These are phyloP conservation scores for Akanthomyces dipterigenus DNA, from an alignment of 2,329 filamentous ascomycete genomes.

Conservation along the genomic window DNA sequence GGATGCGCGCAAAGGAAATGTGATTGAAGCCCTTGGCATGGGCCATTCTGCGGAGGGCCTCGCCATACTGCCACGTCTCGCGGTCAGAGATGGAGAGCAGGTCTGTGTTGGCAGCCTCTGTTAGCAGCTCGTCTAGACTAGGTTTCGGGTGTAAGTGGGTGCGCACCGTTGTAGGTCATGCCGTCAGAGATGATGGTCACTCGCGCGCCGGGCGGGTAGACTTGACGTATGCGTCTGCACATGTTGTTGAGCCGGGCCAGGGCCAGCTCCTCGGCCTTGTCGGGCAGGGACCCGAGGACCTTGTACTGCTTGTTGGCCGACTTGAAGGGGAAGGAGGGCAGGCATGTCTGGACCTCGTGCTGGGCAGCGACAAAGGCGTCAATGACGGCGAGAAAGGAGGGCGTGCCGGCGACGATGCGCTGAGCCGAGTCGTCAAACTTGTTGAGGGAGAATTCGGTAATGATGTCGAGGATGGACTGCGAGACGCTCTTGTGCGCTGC, in stretches of 20 bases:
- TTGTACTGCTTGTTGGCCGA: conserved; percentile 28
- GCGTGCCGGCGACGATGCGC: conserved; percentile 14
- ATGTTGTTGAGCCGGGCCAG: conserved; percentile 21
- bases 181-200: conserved; percentile 45
- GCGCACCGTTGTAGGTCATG: conserved; percentile 45
- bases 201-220: conserved; percentile 23
- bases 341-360: conserved; percentile 18
- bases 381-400: conserved; percentile 20
- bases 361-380: conserved; percentile 17
- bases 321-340: conserved; percentile 28
- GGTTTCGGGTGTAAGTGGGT: too few relatives aligned
- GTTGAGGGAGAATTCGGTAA: conserved; percentile 21
- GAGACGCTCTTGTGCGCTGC: not conserved
- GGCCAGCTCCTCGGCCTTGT: conserved; percentile 26
- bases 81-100: conserved; percentile 39
- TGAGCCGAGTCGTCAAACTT: conserved; percentile 20
- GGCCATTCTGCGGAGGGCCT: conserved; percentile 34
- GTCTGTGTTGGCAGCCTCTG: conserved; percentile 28
- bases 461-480: conserved; percentile 18
- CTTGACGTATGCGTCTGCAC: conserved; percentile 20
- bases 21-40: conserved; percentile 29
- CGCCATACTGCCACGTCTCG: conserved; percentile 43
- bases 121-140: not conserved
- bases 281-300: conserved; percentile 24
- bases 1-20: conserved; percentile 40